Evolutionary conservation across 2,329 filamentous ascomycete species (phyloP), one percentile per base, ranked within the genome.

Genomic region (Sarocladiaceae sp.): DNA sequence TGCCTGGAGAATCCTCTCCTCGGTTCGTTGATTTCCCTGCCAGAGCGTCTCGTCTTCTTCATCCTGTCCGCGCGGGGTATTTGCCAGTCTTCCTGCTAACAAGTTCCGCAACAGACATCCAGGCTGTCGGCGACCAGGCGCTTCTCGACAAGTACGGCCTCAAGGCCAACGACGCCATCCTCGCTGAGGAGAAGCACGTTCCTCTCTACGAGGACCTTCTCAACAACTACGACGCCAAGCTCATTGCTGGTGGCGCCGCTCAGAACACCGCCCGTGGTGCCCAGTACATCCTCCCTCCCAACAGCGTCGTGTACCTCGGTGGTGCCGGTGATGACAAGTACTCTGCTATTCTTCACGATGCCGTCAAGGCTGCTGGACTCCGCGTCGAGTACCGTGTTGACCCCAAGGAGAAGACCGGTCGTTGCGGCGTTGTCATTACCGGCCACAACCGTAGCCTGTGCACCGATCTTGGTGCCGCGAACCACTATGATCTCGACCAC

Each of bases 1-100:
- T 93, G 85, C 69, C 72, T 98, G 59, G 93, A 96, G 83, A 98
- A 98, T 70, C 93, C 93, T 66, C 83, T 98, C 58, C 85, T 98
- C 59, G 91, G 86, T 90, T 72, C 56, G 76, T 68, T 15, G 5
- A 35, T 16, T 13, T 15, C 20, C 21, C 42, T 45, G 11, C 19
- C 23, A 21, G n/a, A 12, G 13, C 40, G 16, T n/a, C 16, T 23
- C 41, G 19, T 33, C 18, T n/a, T 33, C 13, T 9, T 15, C 16
- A 23, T n/a, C n/a, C n/a, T n/a, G n/a, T n/a, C n/a, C n/a, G n/a
- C 26, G 27, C 26, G 26, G 26, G 40, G 40, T 43, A 10, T 10
- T 42, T 21, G 10, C 21, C 5, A 33, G 4, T n/a, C 10, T n/a
- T 33, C 15, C 26, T 33, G 23, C 45, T 47, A 43, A 46, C 41